phyloP scores from a whole-genome alignment of 176 grass and related monocot genomes.

The Aegilops longissima region DNA sequence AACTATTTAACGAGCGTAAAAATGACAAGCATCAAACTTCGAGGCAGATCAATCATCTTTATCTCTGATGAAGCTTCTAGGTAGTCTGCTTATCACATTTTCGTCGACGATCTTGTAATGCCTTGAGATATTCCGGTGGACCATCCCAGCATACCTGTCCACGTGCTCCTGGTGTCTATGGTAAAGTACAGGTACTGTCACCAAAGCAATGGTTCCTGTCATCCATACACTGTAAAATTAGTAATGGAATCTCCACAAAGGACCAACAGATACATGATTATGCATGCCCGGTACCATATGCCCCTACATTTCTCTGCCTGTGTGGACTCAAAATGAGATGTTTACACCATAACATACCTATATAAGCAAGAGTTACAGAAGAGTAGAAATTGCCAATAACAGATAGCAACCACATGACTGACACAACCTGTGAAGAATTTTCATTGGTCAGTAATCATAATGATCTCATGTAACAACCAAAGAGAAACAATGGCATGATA shows the following conservation, averaged over 20 bases:
- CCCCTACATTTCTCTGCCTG: neutral
- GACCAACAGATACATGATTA: neutral
- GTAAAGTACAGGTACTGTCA: constrained; percentile 87
- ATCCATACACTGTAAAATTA: constrained; percentile 31
- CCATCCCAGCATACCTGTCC: constrained; percentile 71
- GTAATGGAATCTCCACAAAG: constrained; percentile 13
- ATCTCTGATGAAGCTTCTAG: constrained; percentile 55
- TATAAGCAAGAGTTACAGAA: constrained; percentile 80
- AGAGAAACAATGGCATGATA: neutral
- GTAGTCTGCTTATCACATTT: constrained; percentile 84
- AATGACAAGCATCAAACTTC: neutral
- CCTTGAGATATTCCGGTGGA: constrained; percentile 80
- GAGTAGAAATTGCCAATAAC: constrained; percentile 85
- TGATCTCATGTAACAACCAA: constrained; percentile 17
- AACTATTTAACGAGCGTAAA: neutral
- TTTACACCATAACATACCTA: constrained; percentile 56
- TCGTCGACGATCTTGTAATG: constrained; percentile 95
- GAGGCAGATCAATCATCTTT: constrained; percentile 60
- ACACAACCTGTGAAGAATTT: constrained; percentile 62
- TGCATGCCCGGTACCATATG: neutral
- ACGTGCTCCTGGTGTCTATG: constrained; percentile 75
- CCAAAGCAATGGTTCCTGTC: constrained; percentile 69
- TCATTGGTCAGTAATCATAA: constrained; percentile 13
- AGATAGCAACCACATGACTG: constrained; percentile 81
- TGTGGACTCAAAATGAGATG: constrained; percentile 2